Evolutionary conservation across 768 basidiomycete species (phyloP), one percentile per base, ranked within the genome.

Genomic region (Amyloporia xantha): DNA sequence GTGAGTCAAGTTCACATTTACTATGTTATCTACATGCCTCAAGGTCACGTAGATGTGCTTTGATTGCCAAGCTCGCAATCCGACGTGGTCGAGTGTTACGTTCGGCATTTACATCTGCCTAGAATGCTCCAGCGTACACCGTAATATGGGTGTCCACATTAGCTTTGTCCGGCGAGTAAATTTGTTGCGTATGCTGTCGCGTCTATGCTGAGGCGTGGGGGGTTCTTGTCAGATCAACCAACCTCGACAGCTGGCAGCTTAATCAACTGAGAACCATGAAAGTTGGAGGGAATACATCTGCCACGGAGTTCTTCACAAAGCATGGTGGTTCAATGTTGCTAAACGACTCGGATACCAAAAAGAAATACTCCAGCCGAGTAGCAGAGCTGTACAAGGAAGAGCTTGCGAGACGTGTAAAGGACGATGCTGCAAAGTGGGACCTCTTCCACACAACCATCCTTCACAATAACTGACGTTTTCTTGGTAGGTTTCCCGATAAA

Each of bases 131-230:
- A 88, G 86, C 56, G 71, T 87, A 12, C 96, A 99, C 68, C 76
- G 96, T 46, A 97, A 95, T 65, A 84, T 97, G 82, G 96, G 96
- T 59, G 95, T 98, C 20, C 96, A 99, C 64, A 93, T 99, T 67
- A 89, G 83, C 54, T 99, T 99, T 60, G 95, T 99, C 37, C 74
- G 94, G 91, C 93, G 63, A 59, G 84, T 66, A 19, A n/a, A n/a
- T n/a, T n/a, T n/a, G n/a, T 13, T 35, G n/a, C n/a, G n/a, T n/a
- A n/a, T n/a, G n/a, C n/a, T n/a, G n/a, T n/a, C n/a, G n/a, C n/a
- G n/a, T n/a, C n/a, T n/a, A n/a, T n/a, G n/a, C n/a, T n/a, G n/a
- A n/a, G n/a, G n/a, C n/a, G n/a, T n/a, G n/a, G n/a, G n/a, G n/a
- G n/a, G n/a, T n/a, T n/a, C n/a, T n/a, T n/a, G 39, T 36, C 66